Evolutionary conservation across 2,329 filamentous ascomycete genomes (phyloP), one percentile per base, ranked within the genome.

Genomic region (Epichloe baconii): DNA sequence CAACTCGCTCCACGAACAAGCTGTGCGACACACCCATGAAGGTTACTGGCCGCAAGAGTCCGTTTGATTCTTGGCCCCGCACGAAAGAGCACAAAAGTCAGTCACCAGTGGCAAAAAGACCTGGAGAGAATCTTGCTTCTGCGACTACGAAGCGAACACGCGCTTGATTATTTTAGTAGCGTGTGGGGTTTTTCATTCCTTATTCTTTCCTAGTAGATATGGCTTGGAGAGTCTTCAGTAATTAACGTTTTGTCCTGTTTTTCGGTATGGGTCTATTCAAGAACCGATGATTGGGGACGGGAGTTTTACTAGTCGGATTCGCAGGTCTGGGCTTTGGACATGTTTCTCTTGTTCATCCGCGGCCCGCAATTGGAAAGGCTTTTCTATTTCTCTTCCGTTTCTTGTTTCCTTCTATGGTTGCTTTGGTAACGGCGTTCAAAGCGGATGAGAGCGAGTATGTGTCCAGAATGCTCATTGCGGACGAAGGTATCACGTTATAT

Each of bases 1-100:
- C 76, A 14, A 85, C 79, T 14, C 77, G 83, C 46, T 73, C 75
- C 12, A 62, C 70, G 44, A 74, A 75, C 60, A 79, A 76, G 68
- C 69, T 75, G 50, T 57, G 62, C 34, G 67, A 68, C 11, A 71
- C 71, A 8, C 71, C 75, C 1, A 58, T 69, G 55, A 75, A 71
- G 57, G 53, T 57, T 53, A 63, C 62, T 53, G 59, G 60, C 44
- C 61, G 69, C 56, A 70, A 68, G 52, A 82, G 77, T 58, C 80
- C 79, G 2, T 88, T 88, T 58, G 81, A 85, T 58, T 73, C 73
- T 40, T 88, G 83, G 83, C 77, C 72, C 55, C 79, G 82, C 52
- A 79, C 78, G 58, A 88, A 88, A 71, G 69, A 64, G 56, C 66
- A 58, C 65, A 54, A 69, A 70, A 54, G 71, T 63, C 54, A 77